These are phyloP conservation scores for Cynara cardunculus DNA, from an alignment of 129 eudicot genomes.

Conservation along the genomic window DNA sequence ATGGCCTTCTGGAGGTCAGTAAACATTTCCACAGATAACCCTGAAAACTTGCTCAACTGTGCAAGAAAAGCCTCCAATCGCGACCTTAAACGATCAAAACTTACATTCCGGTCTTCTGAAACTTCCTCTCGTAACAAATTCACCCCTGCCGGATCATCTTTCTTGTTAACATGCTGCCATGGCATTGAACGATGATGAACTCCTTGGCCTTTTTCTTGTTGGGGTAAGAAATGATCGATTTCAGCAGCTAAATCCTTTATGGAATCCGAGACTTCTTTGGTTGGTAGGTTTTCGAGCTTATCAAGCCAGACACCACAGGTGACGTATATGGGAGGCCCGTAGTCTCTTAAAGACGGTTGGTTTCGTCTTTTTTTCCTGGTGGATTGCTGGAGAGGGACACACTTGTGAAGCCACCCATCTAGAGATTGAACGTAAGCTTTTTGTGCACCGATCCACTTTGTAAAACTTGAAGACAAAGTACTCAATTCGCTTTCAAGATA, in stretches of 20 bases:
- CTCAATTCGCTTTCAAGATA: constrained; percentile 52
- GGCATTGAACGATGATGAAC: constrained; percentile 13
- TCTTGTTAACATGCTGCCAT: constrained; percentile 16
- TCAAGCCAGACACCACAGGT: constrained; percentile 87
- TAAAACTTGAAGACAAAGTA: constrained; percentile 56
- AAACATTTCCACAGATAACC: constrained; percentile 54
- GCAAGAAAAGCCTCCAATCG: constrained; percentile 60
- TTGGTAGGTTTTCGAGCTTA: constrained; percentile 43
- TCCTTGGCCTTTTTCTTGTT: constrained; percentile 69
- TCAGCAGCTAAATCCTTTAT: constrained; percentile 67
- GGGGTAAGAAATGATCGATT: constrained; percentile 58
- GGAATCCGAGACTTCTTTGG: constrained; percentile 64
- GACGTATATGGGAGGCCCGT: constrained; percentile 78
- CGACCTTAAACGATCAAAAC: constrained; percentile 50
- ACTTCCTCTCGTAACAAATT: constrained; percentile 46
- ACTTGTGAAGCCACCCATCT: constrained; percentile 76
- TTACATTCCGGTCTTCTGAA: constrained; percentile 42
- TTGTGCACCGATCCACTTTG: constrained; percentile 78
- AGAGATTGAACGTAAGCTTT: constrained; percentile 65
- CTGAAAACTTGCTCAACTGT: constrained; percentile 59
- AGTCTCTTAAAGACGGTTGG: constrained; percentile 48
- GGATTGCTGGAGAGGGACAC: constrained; percentile 58
- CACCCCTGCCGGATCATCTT: constrained; percentile 26
- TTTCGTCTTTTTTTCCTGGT: constrained; percentile 51
- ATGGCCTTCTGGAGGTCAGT: constrained; percentile 56